Percentiles rank a stretch among this genome's conserved stretches.
These are phyloP conservation scores for Ceratobasidium sp. DNA, from an alignment of 1,284 basidiomycete genomes.

Conservation along the genomic window DNA sequence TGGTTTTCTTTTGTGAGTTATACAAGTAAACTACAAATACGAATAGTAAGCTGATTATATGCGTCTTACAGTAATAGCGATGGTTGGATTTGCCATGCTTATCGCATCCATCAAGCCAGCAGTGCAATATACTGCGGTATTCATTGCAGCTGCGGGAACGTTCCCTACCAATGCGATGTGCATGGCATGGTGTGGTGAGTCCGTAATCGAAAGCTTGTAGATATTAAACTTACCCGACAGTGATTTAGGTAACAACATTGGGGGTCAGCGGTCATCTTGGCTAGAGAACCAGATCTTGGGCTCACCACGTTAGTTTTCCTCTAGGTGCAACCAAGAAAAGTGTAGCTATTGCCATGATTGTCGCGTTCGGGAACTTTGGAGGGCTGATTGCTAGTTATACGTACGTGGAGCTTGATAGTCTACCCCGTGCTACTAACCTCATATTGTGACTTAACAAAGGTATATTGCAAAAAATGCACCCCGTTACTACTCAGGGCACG, in stretches of 20 bases:
- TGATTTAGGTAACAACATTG: constrained; percentile 51
- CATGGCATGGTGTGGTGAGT: constrained; percentile 55
- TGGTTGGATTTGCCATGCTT: constrained; percentile 54
- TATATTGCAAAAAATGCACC: constrained; percentile 40
- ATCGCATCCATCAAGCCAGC: constrained; percentile 51
- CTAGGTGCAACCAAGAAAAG: constrained; percentile 55
- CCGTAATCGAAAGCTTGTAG: too few species aligned
- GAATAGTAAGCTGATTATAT: neutral
- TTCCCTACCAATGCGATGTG: constrained; percentile 57
- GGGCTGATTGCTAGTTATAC: constrained; percentile 55
- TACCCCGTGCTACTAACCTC: too few species aligned
- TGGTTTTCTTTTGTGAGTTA: constrained; percentile 35
- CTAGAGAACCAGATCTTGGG: too few species aligned
- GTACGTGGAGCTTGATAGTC: constrained; percentile 45
- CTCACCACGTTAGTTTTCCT: neutral
- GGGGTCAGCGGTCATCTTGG: too few species aligned
- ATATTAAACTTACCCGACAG: neutral
- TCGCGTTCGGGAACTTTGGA: constrained; percentile 55
- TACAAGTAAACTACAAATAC: neutral
- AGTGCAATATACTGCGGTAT: constrained; percentile 56
- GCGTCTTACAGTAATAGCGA: constrained; percentile 51
- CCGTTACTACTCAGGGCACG: too few species aligned
- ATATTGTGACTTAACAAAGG: neutral
- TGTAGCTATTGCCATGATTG: constrained; percentile 56
- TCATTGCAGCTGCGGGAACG: constrained; percentile 57